Conservation (phyloP, 208 protist genomes). For the Leishmania major region DNA sequence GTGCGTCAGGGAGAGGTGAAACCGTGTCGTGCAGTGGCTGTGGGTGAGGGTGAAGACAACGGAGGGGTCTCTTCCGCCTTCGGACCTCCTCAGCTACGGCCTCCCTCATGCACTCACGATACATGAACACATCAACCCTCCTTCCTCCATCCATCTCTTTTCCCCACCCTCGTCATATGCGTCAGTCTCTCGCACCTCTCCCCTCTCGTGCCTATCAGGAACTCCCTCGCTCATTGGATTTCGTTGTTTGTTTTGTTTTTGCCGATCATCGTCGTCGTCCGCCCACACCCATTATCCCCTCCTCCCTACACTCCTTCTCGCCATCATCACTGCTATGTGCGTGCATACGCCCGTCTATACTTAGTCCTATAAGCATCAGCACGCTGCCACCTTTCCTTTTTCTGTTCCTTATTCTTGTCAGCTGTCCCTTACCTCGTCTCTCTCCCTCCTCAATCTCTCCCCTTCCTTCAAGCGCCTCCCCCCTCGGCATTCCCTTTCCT, state of each 20-base stretch:
- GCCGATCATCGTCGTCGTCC: background rate
- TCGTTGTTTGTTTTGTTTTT: background rate
- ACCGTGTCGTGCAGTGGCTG: background rate
- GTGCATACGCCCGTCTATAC: background rate
- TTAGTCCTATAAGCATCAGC: background rate
- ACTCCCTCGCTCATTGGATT: background rate
- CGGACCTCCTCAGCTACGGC: background rate
- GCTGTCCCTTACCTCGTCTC: background rate
- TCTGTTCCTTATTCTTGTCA: background rate
- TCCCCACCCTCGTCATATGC: background rate
- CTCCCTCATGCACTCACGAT: background rate
- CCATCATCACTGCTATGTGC: background rate
- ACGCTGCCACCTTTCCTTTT: background rate
- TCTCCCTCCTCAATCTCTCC: background rate
- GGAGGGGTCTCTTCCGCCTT: background rate
- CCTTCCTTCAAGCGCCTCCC: background rate
- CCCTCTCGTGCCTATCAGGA: background rate
- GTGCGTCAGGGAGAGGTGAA: background rate
- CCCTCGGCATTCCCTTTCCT: too few species aligned
- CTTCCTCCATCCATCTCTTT: background rate
- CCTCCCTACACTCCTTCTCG: background rate
- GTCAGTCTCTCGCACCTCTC: background rate
- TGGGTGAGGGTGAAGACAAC: background rate
- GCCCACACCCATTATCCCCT: background rate
- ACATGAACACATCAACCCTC: background rate